phyloP scores from a whole-genome alignment of 148 eudicot species.

The Diospyros lotus region DNA sequence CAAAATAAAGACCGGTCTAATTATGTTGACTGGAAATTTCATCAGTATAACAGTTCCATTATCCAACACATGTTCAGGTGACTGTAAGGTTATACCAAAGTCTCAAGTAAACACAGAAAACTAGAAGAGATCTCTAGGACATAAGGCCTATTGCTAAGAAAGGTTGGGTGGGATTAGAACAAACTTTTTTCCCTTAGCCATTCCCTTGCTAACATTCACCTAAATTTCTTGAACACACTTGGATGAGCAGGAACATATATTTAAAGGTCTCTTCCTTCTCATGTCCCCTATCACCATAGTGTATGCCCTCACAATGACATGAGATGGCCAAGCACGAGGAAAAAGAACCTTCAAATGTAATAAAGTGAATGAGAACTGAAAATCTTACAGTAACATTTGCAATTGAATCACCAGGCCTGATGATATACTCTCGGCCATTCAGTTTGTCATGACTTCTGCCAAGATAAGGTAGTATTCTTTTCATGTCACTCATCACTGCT shows the following conservation, averaged over 20 bases:
- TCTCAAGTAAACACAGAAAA: too few species aligned
- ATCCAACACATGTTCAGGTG: background rate
- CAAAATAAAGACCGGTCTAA: background rate
- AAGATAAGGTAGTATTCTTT: slow-evolving; percentile 65
- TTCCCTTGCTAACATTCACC: too few species aligned
- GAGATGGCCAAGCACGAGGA: background rate
- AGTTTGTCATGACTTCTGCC: slow-evolving; percentile 73
- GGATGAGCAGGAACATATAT: too few species aligned
- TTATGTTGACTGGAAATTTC: background rate
- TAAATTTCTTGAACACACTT: too few species aligned
- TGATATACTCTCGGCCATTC: slow-evolving; percentile 55
- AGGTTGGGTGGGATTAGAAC: too few species aligned
- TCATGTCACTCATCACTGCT: slow-evolving; percentile 56
- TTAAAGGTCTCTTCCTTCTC: background rate
- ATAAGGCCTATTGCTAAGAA: too few species aligned
- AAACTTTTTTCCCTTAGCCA: too few species aligned
- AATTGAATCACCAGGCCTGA: slow-evolving; percentile 48
- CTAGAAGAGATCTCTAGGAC: too few species aligned
- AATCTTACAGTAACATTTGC: slow-evolving; percentile 87
- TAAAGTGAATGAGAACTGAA: background rate
- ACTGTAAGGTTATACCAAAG: too few species aligned
- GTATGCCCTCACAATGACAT: background rate
- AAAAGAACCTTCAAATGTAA: background rate
- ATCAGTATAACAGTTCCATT: background rate
- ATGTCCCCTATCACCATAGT: background rate